Base-by-base conservation (phyloP, 2,329 filamentous ascomycete genomes). In the Sphaerostilbella broomeana region DNA sequence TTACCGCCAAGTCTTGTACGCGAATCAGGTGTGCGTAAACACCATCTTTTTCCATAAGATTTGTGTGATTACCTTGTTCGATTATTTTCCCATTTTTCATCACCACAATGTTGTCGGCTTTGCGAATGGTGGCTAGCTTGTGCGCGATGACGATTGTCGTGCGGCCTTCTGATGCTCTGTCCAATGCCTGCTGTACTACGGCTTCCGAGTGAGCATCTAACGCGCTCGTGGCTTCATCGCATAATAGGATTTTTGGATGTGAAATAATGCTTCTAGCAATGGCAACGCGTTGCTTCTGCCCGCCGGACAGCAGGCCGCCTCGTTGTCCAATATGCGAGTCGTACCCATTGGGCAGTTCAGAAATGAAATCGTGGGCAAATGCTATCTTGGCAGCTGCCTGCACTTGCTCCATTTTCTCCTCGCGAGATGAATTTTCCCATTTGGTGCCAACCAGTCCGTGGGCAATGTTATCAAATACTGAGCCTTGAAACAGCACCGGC, bases 211-310 rank as follows among this genome's bases (percentile, higher is more conserved):
- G 56, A 2, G 59, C 55, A 34, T 65, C 62, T 15, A 68, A 53
- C 0, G 78, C 75, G 30, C 70, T 75, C 0, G 80, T 84, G 1
- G 79, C 79, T 56, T 84, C 80, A 43, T 84, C 80, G 2, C 84
- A 59, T 11, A 84, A 68, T 0, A 84, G 63, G 20, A 84, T 75
- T 30, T 60, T 61, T 2, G 64, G 63, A 21, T 63, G 50, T 3
- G 57, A 58, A n/a, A 68, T 54, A 30, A 68, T 59, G 27, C 59
- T 61, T n/a, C 65, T 56, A 2, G 63, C 63, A 40, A 84, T 83
- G 1, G 78, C 73, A 17, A 84, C 66, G 8, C 79, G 67, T 48
- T 84, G 79, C 31, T 77, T 68, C 49, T 84, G 79, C 1, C 79
- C 80, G n/a, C 79, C 78, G 11, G 75, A 80, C 1, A 84, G 62